Conservation (phyloP, 805 yeast species). For the Vanderwaltozyma verrucispora region DNA sequence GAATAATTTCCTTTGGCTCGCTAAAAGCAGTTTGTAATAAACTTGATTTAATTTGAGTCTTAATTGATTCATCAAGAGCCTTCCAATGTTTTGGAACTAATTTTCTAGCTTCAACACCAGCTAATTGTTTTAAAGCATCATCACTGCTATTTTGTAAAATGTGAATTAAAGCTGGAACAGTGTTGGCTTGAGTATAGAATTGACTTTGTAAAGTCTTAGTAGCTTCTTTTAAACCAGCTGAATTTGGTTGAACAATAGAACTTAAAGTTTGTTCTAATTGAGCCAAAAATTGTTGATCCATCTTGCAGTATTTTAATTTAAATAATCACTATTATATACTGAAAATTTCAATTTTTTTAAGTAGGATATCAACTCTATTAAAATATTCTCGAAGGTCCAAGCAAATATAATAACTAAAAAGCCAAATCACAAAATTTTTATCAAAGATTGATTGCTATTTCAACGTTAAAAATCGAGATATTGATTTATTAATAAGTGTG, state of each 20-base stretch:
- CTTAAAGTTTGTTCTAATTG: slow-evolving; percentile 70
- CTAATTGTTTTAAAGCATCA: slow-evolving; percentile 72
- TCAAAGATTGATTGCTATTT: too few species aligned
- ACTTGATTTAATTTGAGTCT: slow-evolving; percentile 54
- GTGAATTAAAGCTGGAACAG: slow-evolving; percentile 76
- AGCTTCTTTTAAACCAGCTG: slow-evolving; percentile 73
- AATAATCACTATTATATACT: neutral
- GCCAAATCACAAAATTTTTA: too few species aligned
- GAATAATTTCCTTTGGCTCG: slow-evolving; percentile 53
- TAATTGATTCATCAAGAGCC: slow-evolving; percentile 33
- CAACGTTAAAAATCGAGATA: too few species aligned
- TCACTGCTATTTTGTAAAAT: slow-evolving; percentile 61
- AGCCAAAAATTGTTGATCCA: slow-evolving; percentile 63
- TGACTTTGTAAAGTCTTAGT: slow-evolving; percentile 63
- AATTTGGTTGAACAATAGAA: slow-evolving; percentile 73
- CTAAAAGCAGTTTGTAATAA: slow-evolving; percentile 58
- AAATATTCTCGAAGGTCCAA: too few species aligned
- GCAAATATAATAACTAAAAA: too few species aligned
- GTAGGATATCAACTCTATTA: too few species aligned
- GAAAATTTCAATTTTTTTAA: neutral
- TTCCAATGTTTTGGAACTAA: slow-evolving; percentile 65
- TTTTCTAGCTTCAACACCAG: slow-evolving; percentile 95
- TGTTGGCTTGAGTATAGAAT: slow-evolving; percentile 56
- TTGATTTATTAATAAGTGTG: too few species aligned
- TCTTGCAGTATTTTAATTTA: too few species aligned